Conservation (phyloP, 2,329 filamentous ascomycete species). For the Aspergillus calidoustus region DNA sequence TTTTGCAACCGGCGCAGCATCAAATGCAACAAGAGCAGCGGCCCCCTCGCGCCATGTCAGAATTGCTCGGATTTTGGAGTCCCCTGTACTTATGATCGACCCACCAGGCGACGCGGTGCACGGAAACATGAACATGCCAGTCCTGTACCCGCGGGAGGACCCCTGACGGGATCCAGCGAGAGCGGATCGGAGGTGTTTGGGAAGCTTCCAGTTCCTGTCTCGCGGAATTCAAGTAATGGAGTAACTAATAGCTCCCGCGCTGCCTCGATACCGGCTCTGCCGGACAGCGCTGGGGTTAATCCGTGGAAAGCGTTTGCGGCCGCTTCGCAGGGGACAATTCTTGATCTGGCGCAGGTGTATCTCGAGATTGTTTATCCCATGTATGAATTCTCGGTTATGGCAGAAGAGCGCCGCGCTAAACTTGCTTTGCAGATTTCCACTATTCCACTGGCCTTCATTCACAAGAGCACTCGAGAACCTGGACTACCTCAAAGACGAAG, state of each 20-base stretch:
- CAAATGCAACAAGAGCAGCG: slow-evolving; percentile 13
- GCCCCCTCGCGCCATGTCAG: slow-evolving; percentile 5
- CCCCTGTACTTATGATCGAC: slow-evolving; percentile 6
- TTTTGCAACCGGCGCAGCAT: slow-evolving; percentile 12
- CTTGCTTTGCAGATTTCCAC: background rate
- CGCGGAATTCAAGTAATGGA: background rate
- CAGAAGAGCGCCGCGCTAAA: background rate
- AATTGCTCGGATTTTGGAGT: slow-evolving; percentile 12
- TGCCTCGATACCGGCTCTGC: background rate
- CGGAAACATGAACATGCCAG: slow-evolving; percentile 2
- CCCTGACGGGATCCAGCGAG: background rate
- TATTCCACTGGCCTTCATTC: slow-evolving; percentile 8
- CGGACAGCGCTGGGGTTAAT: background rate
- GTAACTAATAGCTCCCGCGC: background rate
- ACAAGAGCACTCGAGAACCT: slow-evolving; percentile 1
- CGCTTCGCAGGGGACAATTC: background rate
- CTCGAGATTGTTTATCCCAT: slow-evolving; percentile 13
- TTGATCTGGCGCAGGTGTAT: slow-evolving; percentile 3
- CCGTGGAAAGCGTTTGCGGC: slow-evolving; percentile 10
- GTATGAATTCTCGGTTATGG: background rate
- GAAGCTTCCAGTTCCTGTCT: background rate
- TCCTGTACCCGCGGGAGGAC: background rate
- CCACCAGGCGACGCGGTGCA: slow-evolving; percentile 1
- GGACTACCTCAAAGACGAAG: slow-evolving; percentile 9
- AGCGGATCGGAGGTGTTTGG: too few species aligned